These are phyloP conservation scores for Kodamaea sagamina DNA, from an alignment of 805 yeast genomes.

Conservation along the genomic window DNA sequence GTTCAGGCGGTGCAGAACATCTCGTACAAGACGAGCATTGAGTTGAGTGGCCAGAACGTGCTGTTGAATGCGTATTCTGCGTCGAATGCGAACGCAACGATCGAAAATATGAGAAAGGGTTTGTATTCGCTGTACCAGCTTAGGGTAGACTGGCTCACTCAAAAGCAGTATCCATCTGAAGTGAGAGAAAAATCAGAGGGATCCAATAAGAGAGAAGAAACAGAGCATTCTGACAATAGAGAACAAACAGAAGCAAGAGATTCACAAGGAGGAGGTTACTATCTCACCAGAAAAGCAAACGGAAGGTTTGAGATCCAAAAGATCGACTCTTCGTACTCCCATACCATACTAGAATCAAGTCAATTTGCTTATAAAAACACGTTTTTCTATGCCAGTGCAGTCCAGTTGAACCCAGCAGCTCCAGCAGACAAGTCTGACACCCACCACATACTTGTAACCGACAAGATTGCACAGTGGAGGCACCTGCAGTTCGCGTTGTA, in stretches of 20 bases:
- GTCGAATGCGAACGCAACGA: constrained; percentile 28
- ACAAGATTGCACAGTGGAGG: constrained; percentile 46
- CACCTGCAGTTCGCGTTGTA: constrained; percentile 38
- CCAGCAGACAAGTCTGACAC: constrained; percentile 45
- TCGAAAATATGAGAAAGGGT: constrained; percentile 29
- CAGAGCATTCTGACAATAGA: too few species aligned
- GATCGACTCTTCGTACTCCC: constrained; percentile 28
- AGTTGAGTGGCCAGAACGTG: constrained; percentile 30
- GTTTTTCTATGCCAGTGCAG: constrained; percentile 31
- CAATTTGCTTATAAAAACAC: constrained; percentile 46
- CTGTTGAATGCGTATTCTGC: constrained; percentile 33
- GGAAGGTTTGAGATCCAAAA: constrained; percentile 25
- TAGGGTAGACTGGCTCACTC: constrained; percentile 30
- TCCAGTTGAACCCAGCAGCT: constrained; percentile 41
- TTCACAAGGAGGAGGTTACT: constrained; percentile 32
- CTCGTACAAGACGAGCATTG: constrained; percentile 22
- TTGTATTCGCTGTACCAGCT: constrained; percentile 18
- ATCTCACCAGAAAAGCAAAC: constrained; percentile 20
- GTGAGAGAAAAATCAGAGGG: background rate
- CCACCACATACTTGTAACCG: constrained; percentile 56
- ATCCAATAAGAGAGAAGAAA: constrained; percentile 9
- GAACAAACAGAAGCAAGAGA: too few species aligned
- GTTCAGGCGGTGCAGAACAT: constrained; percentile 19
- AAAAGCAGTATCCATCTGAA: constrained; percentile 34
- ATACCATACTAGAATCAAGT: constrained; percentile 28